Percentiles rank a stretch among this genome's conserved stretches.
These are phyloP conservation scores for Lipomyces yarrowii DNA, from an alignment of 1,139 yeast species.

Conservation along the genomic window DNA sequence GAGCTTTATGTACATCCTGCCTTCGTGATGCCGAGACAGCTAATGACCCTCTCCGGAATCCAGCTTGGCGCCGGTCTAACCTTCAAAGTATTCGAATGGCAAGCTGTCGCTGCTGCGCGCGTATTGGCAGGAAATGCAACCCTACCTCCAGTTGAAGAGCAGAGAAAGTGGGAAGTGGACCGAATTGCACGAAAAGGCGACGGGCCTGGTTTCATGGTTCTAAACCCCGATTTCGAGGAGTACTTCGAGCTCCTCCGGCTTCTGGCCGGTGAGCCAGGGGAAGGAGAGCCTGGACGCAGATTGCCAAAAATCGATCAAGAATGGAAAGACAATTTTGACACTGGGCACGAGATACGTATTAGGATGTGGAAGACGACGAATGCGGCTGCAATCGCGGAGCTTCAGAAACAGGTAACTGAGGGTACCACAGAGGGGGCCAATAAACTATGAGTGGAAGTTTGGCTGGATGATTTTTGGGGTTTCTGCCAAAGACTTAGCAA, in stretches of 20 bases:
- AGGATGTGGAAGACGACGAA: neutral
- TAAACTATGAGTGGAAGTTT: neutral
- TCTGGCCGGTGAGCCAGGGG: neutral
- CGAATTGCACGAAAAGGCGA: neutral
- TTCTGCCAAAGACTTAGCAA: neutral
- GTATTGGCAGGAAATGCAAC: neutral
- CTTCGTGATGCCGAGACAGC: neutral
- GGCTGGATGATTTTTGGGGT: neutral
- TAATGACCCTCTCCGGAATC: neutral
- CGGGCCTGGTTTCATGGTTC: slow-evolving; percentile 1
- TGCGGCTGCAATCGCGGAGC: slow-evolving; percentile 1
- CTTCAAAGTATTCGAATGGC: slow-evolving; percentile 1
- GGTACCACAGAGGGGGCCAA: neutral
- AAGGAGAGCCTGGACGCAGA: neutral
- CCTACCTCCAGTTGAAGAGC: neutral
- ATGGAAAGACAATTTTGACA: neutral
- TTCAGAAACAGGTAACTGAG: neutral
- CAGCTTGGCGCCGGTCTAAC: neutral
- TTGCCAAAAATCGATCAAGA: neutral
- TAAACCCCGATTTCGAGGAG: slow-evolving; percentile 1
- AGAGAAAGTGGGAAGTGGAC: neutral
- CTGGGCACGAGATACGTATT: slow-evolving; percentile 1
- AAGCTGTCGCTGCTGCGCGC: neutral
- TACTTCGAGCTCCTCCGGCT: neutral
- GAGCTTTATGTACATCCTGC: neutral